Percentiles rank a stretch among this genome's conserved stretches.
phyloP scores from a whole-genome alignment of 1,284 basidiomycete species.

The Phylloboletellus chloephorus region DNA sequence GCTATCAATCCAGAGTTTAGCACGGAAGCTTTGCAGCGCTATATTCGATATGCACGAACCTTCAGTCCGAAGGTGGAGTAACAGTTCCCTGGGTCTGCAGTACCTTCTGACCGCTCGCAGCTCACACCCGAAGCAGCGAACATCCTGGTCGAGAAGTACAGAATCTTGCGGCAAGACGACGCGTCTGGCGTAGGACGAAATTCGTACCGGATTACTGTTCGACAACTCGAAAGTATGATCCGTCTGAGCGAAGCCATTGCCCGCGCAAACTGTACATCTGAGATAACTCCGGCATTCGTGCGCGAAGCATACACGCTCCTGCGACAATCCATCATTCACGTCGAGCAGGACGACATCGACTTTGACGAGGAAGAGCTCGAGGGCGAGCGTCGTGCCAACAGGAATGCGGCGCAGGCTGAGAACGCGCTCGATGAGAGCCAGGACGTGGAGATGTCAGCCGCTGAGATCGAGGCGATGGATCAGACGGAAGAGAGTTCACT shows the following conservation, averaged over 20 bases:
- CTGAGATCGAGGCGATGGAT: slow-evolving; percentile 53
- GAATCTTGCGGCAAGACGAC: slow-evolving; percentile 90
- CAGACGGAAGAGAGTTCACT: slow-evolving; percentile 53
- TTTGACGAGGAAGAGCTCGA: slow-evolving; percentile 90
- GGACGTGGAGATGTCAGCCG: slow-evolving; percentile 62
- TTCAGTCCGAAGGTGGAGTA: slow-evolving; percentile 85
- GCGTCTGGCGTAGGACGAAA: slow-evolving; percentile 82
- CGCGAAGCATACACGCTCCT: slow-evolving; percentile 93
- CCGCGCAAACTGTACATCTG: slow-evolving; percentile 89
- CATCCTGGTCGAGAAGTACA: slow-evolving; percentile 94
- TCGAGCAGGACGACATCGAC: slow-evolving; percentile 98
- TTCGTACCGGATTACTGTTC: slow-evolving; percentile 94
- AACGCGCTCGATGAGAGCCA: slow-evolving; percentile 44
- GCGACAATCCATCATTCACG: slow-evolving; percentile 97
- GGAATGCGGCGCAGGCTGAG: slow-evolving; percentile 24
- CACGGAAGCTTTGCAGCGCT: slow-evolving; percentile 93
- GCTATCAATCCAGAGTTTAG: slow-evolving; percentile 96
- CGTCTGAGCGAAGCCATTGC: slow-evolving; percentile 96
- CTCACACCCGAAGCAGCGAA: slow-evolving; percentile 90
- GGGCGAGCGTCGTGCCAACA: slow-evolving; percentile 43
- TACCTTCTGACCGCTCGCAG: slow-evolving; percentile 37
- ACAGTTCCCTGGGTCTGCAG: background rate
- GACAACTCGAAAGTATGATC: slow-evolving; percentile 96
- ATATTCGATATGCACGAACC: slow-evolving; percentile 94
- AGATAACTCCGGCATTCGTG: slow-evolving; percentile 92